Evolutionary conservation across 352 stramenopile species (phyloP), one percentile per base, ranked within the genome.

Genomic region (Pythium guiyangense): DNA sequence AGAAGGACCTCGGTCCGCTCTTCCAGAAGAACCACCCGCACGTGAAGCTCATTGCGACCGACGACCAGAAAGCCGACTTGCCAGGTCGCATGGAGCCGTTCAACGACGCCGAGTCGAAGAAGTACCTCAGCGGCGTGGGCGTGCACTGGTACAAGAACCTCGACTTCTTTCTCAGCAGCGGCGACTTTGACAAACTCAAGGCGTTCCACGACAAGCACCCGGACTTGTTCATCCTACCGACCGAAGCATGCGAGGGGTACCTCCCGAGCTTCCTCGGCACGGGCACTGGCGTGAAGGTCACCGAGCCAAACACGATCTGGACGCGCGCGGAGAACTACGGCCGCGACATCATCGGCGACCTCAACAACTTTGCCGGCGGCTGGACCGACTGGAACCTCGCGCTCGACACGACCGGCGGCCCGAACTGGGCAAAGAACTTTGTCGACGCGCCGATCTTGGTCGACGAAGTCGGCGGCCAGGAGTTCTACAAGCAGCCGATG

Each of bases 311-410:
- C 0, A 64, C 69, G 4, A 62, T 73, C 18, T 96, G 85, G 84
- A 61, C 82, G 26, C 79, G 82, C 40, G 85, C 66, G 0, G 80
- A 96, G 56, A 78, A 82, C 59, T 91, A 95, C 52, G 79, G 74
- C 17, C 81, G 86, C 31, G 84, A 96, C 63, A 94, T 97, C 52
- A 84, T 97, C 56, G 70, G 77, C 22, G 86, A 97, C 64, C 55
- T 97, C n/a, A 69, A 72, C 52, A 91, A 89, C 67, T 84, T 79
- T 53, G 79, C 84, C 9, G 64, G 66, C 2, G 85, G 82, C 15
- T 97, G 87, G 85, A 90, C 71, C 34, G 85, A 97, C 71, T 97
- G 87, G 84, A 97, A 97, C 59, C 50, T 96, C 39, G 65, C 82
- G 49, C 72, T 97, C 17, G 76, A 90, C 66, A 76, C 66, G 27